Percentiles rank a stretch among this genome's conserved stretches.
Evolutionary conservation across 495 filamentous ascomycete genomes (phyloP).

Genomic region (Penicillium salamii): DNA sequence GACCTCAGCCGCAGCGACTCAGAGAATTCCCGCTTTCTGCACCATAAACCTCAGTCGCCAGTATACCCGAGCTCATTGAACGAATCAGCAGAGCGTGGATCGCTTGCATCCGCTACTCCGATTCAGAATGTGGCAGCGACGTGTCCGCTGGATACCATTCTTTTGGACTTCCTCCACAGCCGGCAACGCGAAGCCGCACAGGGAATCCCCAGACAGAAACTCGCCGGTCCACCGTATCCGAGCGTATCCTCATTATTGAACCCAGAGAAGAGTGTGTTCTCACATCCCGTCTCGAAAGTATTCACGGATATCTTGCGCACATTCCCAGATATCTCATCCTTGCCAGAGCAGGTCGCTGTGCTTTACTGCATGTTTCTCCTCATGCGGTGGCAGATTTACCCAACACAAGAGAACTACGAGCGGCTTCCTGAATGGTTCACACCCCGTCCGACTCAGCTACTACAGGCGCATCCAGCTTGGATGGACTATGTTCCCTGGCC

Average conservation of each 20-base stretch:
- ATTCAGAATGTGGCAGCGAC: constrained; percentile 60
- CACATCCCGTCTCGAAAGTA: constrained; percentile 75
- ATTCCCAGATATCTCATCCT: constrained; percentile 64
- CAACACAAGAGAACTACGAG: constrained; percentile 70
- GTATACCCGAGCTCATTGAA: constrained; percentile 25
- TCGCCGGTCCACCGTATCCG: constrained; percentile 72
- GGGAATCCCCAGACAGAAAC: constrained; percentile 55
- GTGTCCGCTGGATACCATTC: constrained; percentile 68
- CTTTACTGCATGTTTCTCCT: constrained; percentile 80
- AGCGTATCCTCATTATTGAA: constrained; percentile 72
- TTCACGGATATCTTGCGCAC: constrained; percentile 76
- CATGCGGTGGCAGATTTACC: constrained; percentile 78
- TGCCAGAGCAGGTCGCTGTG: constrained; percentile 75
- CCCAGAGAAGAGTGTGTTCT: constrained; percentile 54
- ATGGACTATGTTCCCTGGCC: constrained; percentile 77
- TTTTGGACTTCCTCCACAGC: constrained; percentile 74
- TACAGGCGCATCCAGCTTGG: constrained; percentile 68
- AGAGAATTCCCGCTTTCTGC: constrained; percentile 23
- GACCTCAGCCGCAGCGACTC: constrained; percentile 32
- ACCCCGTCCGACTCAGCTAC: constrained; percentile 59
- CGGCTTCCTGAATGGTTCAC: constrained; percentile 65
- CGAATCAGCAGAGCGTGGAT: constrained; percentile 20
- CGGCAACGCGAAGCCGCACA: constrained; percentile 61
- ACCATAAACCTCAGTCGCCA: constrained; percentile 22
- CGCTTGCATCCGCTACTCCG: constrained; percentile 43